Percentiles rank a stretch among this genome's conserved stretches.
These are phyloP conservation scores for Podosphaera aphanis DNA, from an alignment of 2,329 filamentous ascomycete genomes.

Conservation along the genomic window DNA sequence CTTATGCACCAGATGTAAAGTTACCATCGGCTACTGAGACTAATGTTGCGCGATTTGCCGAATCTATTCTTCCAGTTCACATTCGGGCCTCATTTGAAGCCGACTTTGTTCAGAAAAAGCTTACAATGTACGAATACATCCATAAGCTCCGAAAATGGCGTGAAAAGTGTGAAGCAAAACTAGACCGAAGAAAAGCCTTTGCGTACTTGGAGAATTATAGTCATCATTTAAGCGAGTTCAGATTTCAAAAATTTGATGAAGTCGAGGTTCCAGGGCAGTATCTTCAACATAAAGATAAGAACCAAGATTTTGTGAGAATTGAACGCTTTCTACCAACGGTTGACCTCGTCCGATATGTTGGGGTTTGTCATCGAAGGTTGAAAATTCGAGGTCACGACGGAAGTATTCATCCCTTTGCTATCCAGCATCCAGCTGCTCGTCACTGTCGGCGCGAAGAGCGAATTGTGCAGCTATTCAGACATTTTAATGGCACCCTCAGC, in stretches of 20 bases:
- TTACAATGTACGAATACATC: conserved; percentile 96
- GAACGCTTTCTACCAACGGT: conserved; percentile 92
- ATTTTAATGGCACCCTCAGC: conserved; percentile 76
- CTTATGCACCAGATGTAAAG: conserved; percentile 79
- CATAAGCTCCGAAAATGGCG: conserved; percentile 89
- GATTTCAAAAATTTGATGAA: conserved; percentile 94
- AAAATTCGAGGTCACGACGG: conserved; percentile 96
- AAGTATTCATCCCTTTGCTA: conserved; percentile 85
- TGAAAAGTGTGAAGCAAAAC: conserved; percentile 92
- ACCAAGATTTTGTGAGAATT: conserved; percentile 92
- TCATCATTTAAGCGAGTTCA: conserved; percentile 82
- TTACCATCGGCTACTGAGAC: conserved; percentile 74
- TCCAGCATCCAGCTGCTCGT: conserved; percentile 82
- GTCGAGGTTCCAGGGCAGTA: conserved; percentile 97
- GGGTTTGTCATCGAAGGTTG: conserved; percentile 73
- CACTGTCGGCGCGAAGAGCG: conserved; percentile 87
- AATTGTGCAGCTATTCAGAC: conserved; percentile 86
- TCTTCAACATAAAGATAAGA: conserved; percentile 92
- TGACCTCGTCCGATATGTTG: conserved; percentile 73
- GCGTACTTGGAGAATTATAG: conserved; percentile 54
- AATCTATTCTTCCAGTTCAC: conserved; percentile 82
- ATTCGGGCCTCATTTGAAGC: conserved; percentile 90
- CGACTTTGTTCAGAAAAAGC: conserved; percentile 90
- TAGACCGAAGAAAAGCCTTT: conserved; percentile 44
- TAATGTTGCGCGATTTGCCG: conserved; percentile 89